Evolutionary conservation across 805 yeast species (phyloP), one percentile per base, ranked within the genome.

Genomic region (Ogataea dorogensis): DNA sequence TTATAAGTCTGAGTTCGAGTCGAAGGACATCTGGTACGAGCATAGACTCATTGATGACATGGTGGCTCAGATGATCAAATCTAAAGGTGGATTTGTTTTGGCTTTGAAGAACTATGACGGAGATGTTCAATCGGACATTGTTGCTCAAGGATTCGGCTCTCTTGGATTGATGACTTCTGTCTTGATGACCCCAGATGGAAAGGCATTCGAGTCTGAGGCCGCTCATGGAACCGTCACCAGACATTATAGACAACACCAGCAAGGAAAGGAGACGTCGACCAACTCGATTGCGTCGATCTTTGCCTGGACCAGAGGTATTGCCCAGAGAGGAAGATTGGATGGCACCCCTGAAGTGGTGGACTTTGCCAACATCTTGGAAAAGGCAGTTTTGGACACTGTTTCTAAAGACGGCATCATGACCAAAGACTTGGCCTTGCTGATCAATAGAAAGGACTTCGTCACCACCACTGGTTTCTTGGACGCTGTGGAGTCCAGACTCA

Each of bases 221-320:
- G 93, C 93, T 21, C 93, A 84, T 55, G 93, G 93, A 51, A 84
- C 93, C 12, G 93, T 84, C 45, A 84, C 93, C 20, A 79, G 93
- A 74, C 93, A 84, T 58, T 84, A 68, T 67, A 80, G 91, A 74
- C 84, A 77, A 61, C 78, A 80, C 52, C 91, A 84, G 64, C 77
- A 77, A 55, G 91, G 91, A 44, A 79, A 82, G 57, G 86, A 81
- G 59, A 84, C 93, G 7, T 81, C 89, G 4, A 84, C 93, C 36
- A 84, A 84, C 65, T 83, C 93, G 6, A 84, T 84, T 61, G 93
- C 93, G 4, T 81, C 88, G 13, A 84, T 84, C 40, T 84, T 82
- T 51, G 93, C 93, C 19, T 84, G 93, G 93, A 61, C 88, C n/a
- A 75, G 89, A 64, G 93, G 91, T 57, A 62, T 84, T 36, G 77